Conservation (phyloP, 805 yeast genomes). For the Sugiyamaella valdiviana region DNA sequence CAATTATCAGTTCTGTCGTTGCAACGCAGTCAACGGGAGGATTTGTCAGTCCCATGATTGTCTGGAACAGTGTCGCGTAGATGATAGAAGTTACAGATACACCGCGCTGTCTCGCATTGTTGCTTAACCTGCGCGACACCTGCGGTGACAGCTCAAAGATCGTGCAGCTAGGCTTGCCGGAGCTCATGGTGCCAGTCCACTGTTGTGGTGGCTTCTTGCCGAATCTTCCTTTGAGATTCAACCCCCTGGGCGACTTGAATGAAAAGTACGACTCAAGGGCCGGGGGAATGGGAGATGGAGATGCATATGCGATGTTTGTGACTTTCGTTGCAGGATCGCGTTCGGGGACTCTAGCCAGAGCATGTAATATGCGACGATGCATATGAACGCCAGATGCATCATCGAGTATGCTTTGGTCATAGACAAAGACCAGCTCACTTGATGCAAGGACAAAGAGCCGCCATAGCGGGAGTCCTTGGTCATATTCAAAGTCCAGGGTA, state of each 20-base stretch:
- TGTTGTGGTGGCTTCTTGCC: background rate
- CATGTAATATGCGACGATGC: background rate
- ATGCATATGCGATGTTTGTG: background rate
- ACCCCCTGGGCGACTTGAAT: background rate
- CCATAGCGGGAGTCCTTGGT: constrained; percentile 9
- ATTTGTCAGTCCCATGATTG: background rate
- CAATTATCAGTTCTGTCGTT: background rate
- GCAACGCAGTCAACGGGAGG: background rate
- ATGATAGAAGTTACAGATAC: constrained; percentile 3
- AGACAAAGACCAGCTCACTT: constrained; percentile 5
- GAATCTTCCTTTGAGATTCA: background rate
- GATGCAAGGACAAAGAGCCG: constrained; percentile 5
- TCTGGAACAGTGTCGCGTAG: constrained; percentile 9
- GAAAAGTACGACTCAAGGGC: background rate
- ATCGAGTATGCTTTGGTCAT: constrained; percentile 6
- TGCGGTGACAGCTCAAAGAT: constrained; percentile 4
- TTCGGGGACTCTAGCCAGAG: background rate
- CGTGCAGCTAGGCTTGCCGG: background rate
- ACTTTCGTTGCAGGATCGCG: background rate
- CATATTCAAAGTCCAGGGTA: background rate
- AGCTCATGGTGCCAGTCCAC: background rate
- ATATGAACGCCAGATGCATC: constrained; percentile 5
- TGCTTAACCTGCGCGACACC: background rate
- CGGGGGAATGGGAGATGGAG: background rate
- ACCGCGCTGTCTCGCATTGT: constrained; percentile 6